Conservation (phyloP, 352 stramenopile genomes). For the Pythium brassicae region DNA sequence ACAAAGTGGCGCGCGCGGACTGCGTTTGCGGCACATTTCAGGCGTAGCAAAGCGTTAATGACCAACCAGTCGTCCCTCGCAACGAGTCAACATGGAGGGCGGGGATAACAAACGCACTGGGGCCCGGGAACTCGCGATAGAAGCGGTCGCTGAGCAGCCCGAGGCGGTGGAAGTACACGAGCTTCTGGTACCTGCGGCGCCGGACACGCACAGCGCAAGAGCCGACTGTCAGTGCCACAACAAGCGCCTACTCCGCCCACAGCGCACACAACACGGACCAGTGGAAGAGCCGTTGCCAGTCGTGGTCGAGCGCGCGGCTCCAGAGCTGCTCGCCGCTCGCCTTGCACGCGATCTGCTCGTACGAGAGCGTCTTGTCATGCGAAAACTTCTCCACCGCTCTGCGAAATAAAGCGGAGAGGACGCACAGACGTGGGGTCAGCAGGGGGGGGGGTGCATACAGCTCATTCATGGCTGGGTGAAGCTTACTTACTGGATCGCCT, state of each 20-base stretch:
- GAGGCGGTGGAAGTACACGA: conserved; percentile 73
- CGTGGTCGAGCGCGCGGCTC: conserved; percentile 50
- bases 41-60: neutral
- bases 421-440: neutral
- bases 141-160: conserved; percentile 62
- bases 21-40: too few species aligned
- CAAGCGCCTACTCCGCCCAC: neutral
- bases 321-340: conserved; percentile 32
- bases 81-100: neutral
- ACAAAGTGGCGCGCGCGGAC: conserved; percentile 55
- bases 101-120: conserved; percentile 22
- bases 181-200: conserved; percentile 49
- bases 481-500: conserved; percentile 36
- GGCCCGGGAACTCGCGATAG: conserved; percentile 53
- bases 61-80: too few species aligned
- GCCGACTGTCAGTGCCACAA: neutral
- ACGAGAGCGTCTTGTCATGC: conserved; percentile 25
- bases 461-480: neutral
- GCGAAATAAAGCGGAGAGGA: neutral
- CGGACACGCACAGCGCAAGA: neutral
- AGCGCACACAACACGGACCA: conserved; percentile 21
- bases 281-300: conserved; percentile 61
- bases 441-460: neutral
- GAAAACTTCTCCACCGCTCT: conserved; percentile 64
- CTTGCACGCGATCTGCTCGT: conserved; percentile 44